Evolutionary conservation across 129 eudicot species (phyloP).

Genomic region (Helianthus tuberosus): DNA sequence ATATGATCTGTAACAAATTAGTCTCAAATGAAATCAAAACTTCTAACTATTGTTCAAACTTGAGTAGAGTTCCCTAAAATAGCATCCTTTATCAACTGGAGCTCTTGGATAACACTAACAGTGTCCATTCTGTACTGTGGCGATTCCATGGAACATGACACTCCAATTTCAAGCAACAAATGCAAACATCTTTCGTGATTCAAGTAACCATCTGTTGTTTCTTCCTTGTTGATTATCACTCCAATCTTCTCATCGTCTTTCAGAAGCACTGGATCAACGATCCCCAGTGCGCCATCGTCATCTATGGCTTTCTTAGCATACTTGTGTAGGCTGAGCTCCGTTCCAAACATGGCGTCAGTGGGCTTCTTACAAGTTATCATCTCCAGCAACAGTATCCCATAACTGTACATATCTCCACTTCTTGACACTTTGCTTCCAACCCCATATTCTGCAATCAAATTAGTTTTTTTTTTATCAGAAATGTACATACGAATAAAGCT

Average conservation of each 20-base stretch:
- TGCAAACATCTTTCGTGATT: conserved; percentile 24
- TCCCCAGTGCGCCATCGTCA: conserved; percentile 25
- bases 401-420: conserved; percentile 50
- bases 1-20: no score
- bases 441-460: conserved; percentile 45
- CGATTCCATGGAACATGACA: conserved; percentile 48
- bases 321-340: conserved; percentile 37
- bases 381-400: conserved; percentile 48
- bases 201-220: neutral
- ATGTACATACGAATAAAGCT: neutral
- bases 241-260: conserved; percentile 16
- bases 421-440: conserved; percentile 46
- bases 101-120: conserved; percentile 25
- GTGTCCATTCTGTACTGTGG: conserved; percentile 46
- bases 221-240: neutral
- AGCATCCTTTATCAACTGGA: conserved; percentile 32
- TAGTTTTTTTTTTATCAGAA: neutral
- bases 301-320: conserved; percentile 37
- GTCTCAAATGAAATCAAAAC: no score
- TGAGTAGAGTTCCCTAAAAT: conserved; percentile 20
- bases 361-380: conserved; percentile 40
- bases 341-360: conserved; percentile 33
- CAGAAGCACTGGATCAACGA: conserved; percentile 37
- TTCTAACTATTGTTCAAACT: neutral
- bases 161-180: conserved; percentile 40